Percentiles rank a stretch among this genome's conserved stretches.
phyloP scores from a whole-genome alignment of 441 rosid species.

The Populus tomentosa region DNA sequence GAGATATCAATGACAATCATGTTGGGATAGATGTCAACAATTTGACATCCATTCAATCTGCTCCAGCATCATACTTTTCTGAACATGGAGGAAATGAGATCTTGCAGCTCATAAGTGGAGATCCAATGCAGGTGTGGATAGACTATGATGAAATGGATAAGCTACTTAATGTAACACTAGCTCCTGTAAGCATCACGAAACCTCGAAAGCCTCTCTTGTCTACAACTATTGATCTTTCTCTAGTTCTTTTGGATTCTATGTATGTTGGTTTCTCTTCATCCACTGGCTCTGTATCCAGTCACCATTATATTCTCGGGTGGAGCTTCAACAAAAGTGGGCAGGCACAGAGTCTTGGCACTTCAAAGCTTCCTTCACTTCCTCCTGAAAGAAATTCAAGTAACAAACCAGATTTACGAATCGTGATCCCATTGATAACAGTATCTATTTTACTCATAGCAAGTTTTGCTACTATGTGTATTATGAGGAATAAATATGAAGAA shows the following conservation, averaged over 20 bases:
- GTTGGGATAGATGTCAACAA: constrained; percentile 58
- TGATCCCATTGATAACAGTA: constrained; percentile 3
- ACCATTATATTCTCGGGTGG: constrained; percentile 58
- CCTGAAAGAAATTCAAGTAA: constrained; percentile 13
- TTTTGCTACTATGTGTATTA: constrained; percentile 4
- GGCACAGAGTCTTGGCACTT: constrained; percentile 26
- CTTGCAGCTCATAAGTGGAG: constrained; percentile 33
- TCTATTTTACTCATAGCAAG: constrained; percentile 3
- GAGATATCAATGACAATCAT: constrained; percentile 41
- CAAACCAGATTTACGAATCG: constrained; percentile 9
- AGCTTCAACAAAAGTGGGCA: constrained; percentile 45
- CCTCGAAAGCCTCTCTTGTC: constrained; percentile 51
- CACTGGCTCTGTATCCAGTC: constrained; percentile 32
- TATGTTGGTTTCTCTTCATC: constrained; percentile 59
- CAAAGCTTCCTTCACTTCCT: constrained; percentile 37
- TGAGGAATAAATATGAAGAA: constrained; percentile 23
- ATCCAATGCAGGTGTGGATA: constrained; percentile 50
- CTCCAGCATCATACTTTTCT: constrained; percentile 37
- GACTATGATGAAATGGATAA: constrained; percentile 35
- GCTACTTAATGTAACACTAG: constrained; percentile 43
- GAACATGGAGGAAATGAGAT: constrained; percentile 20
- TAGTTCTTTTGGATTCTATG: constrained; percentile 33
- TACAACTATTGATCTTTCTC: constrained; percentile 31
- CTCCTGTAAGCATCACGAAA: constrained; percentile 30
- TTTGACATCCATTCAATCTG: constrained; percentile 32